Conservation (phyloP, 2,329 filamentous ascomycete genomes). For the Alternaria incomplexa region DNA sequence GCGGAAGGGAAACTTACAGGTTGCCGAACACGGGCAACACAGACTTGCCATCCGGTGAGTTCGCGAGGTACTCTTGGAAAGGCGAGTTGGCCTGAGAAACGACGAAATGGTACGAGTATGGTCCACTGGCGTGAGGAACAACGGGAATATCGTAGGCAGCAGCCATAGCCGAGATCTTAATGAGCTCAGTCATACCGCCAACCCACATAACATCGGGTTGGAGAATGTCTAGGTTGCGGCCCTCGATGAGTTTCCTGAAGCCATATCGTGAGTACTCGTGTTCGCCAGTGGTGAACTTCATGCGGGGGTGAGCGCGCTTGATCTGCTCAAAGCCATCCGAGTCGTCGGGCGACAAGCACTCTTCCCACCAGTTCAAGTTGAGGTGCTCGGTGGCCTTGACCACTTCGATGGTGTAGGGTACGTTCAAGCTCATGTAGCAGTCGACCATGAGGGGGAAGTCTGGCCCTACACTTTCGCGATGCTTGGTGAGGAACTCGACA, state of each 20-base stretch:
- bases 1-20: slow-evolving; percentile 74
- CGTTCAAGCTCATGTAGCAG: slow-evolving; percentile 96
- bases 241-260: slow-evolving; percentile 92
- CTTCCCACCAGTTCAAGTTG: slow-evolving; percentile 97
- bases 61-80: slow-evolving; percentile 95
- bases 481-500: slow-evolving; percentile 83
- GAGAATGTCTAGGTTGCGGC: slow-evolving; percentile 89
- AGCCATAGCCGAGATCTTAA: slow-evolving; percentile 87
- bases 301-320: slow-evolving; percentile 85
- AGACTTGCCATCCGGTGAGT: slow-evolving; percentile 87
- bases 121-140: slow-evolving; percentile 91
- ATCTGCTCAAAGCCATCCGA: slow-evolving; percentile 88
- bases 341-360: slow-evolving; percentile 89
- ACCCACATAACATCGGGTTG: slow-evolving; percentile 99
- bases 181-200: slow-evolving; percentile 87
- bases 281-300: slow-evolving; percentile 95
- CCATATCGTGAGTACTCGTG: slow-evolving; percentile 95
- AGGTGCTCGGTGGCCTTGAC: slow-evolving; percentile 82
- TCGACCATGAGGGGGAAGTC: slow-evolving; percentile 95
- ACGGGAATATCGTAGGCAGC: slow-evolving; percentile 93
- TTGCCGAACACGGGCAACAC: slow-evolving; percentile 92
- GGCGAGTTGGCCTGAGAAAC: slow-evolving; percentile 91
- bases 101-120: slow-evolving; percentile 96
- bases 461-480: slow-evolving; percentile 82
- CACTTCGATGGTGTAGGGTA: slow-evolving; percentile 89